Evolutionary conservation across 2,329 filamentous ascomycete species (phyloP).

Genomic region (Thielaviopsis punctulata): DNA sequence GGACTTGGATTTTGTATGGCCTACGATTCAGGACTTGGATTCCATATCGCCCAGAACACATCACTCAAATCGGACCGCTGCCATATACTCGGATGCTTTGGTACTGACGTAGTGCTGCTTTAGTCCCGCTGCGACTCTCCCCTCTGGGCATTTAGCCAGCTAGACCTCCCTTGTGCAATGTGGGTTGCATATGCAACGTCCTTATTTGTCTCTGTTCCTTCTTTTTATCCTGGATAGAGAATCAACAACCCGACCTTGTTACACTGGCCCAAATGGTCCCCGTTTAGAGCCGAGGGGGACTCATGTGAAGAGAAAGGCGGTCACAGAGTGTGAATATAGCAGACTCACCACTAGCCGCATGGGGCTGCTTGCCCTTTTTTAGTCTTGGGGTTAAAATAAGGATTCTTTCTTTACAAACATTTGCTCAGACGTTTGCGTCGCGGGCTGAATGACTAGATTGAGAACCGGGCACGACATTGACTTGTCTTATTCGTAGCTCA

Average conservation of each 20-base stretch:
- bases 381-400: too few species aligned
- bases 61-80: background rate
- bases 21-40: background rate
- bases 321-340: background rate
- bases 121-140: background rate
- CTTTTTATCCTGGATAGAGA: background rate
- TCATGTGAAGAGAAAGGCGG: background rate
- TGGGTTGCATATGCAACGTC: too few species aligned
- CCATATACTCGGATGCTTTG: background rate
- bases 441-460: background rate
- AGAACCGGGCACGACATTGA: background rate
- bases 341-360: too few species aligned
- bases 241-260: background rate
- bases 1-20: too few species aligned
- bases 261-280: background rate
- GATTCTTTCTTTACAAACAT: too few species aligned
- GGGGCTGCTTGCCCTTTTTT: too few species aligned
- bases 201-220: too few species aligned
- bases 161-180: too few species aligned
- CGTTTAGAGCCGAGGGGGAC: background rate
- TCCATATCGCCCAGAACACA: background rate
- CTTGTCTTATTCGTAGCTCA: background rate
- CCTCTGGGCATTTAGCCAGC: too few species aligned
- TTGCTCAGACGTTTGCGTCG: background rate
- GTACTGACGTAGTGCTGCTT: background rate